Percentiles rank a stretch among this genome's conserved stretches.
Evolutionary conservation across 441 rosid species (phyloP).

Genomic region (Euphorbia corollata): DNA sequence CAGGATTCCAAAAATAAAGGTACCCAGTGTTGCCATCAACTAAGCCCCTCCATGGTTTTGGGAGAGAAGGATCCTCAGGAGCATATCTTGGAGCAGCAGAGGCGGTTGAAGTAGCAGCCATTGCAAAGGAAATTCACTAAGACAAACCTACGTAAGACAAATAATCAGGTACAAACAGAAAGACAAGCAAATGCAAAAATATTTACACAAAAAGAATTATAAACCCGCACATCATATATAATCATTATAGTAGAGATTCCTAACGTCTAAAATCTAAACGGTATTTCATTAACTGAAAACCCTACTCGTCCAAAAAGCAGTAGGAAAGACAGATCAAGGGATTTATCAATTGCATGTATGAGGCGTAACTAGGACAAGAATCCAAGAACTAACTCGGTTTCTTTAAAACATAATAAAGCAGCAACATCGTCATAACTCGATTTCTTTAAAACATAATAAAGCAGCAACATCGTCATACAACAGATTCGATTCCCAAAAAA

Average conservation of each 20-base stretch:
- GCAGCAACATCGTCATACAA: background rate
- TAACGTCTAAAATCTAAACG: background rate
- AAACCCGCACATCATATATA: background rate
- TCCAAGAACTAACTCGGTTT: background rate
- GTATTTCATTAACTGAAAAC: background rate
- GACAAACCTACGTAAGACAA: slow-evolving; percentile 11
- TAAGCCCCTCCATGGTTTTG: slow-evolving; percentile 90
- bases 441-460: background rate
- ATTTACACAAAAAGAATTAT: background rate
- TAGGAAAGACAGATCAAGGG: background rate
- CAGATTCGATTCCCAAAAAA: background rate
- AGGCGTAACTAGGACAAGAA: background rate
- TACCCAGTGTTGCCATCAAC: slow-evolving; percentile 82
- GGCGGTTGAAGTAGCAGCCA: slow-evolving; percentile 69
- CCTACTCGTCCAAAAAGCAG: background rate
- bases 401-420: background rate
- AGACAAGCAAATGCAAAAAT: background rate
- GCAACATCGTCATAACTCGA: background rate
- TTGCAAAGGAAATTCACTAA: slow-evolving; percentile 18
- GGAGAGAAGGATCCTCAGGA: slow-evolving; percentile 81
- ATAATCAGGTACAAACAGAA: background rate
- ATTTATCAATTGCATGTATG: background rate
- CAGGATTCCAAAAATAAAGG: slow-evolving; percentile 88
- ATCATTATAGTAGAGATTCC: background rate
- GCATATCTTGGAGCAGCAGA: slow-evolving; percentile 61